Evolutionary conservation across 2,329 filamentous ascomycete species (phyloP), one percentile per base, ranked within the genome.

Genomic region (Fusarium brevicatenulatum): DNA sequence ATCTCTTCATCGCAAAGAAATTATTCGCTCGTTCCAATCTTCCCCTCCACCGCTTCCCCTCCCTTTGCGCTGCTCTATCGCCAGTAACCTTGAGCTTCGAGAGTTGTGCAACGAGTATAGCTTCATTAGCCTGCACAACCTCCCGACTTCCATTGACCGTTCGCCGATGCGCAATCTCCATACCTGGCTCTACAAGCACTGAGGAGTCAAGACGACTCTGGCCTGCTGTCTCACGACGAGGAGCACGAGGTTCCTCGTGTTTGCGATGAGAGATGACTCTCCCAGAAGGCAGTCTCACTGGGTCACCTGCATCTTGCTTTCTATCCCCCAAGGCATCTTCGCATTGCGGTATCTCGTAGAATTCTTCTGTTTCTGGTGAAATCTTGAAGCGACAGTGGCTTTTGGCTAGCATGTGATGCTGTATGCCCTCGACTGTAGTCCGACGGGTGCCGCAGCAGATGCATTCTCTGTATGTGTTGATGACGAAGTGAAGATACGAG

Each of bases 341-440:
- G 4, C 5, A 21, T 15, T 7, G 30, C 2, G 61, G 44, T 15
- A 62, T 34, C 18, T 44, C 21, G 21, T 34, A 64, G 57, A 86
- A 85, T 6, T 85, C 82, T 30, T 77, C 72, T 18, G 80, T 82
- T 43, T 86, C 83, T 3, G 80, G 78, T n/a, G 77, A 58, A 0
- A 84, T 74, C n/a, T 85, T 79, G 42, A 87, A 81, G 9, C 78
- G 82, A 70, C 86, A 88, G 66, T 88, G 86, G 0, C 85, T 82
- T 44, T 86, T 88, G 12, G 80, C 82, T 2, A 78, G 66, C 86
- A 88, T 89, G 68, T 88, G 88, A 36, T 87, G 85, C 56, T 86
- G 85, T 0, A 85, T 82, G 0, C 82, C 87, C 56, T 86, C 80
- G 0, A 81, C 78, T 1, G 84, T 85, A 5, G 76, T 76, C 36